Base-by-base conservation (phyloP, 2,329 filamentous ascomycete genomes). In the Colletotrichum phormii region DNA sequence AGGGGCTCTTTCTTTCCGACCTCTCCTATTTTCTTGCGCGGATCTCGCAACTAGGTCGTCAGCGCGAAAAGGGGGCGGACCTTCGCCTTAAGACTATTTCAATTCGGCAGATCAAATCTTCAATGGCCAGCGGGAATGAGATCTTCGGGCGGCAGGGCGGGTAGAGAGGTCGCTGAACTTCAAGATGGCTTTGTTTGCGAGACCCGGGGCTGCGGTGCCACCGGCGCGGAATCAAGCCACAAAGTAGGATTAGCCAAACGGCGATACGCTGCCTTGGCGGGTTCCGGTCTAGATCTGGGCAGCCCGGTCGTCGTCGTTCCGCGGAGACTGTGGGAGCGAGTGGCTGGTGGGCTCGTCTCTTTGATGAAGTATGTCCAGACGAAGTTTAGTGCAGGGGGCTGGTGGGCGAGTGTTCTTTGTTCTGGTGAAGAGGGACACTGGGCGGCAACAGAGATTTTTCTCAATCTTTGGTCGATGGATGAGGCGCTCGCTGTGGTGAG, bases 201-300 rank as follows among this genome's bases (percentile, higher is more conserved):
- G 35, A 22, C 57, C 65, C 66, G 60, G 55, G 26, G 15, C 22
- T 53, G 37, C 59, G 70, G 70, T 64, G 53, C 66, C 31, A 42
- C 66, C 57, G 64, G 64, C 46, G 55, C n/a, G 49, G 12, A 24
- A 57, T 29, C 13, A 15, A 46, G 42, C 18, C 42, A 49, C 18
- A 2, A 49, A 58, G 26, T 26, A 22, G 49, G 7, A 13, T n/a
- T 49, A 49, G 42, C 9, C 35, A 70, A 70, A 69, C 65, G 66
- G 59, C 29, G 42, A 49, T 72, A 26, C n/a, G 46, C 29, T 26
- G 11, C 33, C 26, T 71, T 69, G 22, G 55, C 26, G 24, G 42
- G 26, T 63, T 64, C 33, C 13, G 53, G 35, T 22, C 26, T 72
- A 64, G 65, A 58, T 6, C 22, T 42, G 37, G 13, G 37, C 37